Conservation (phyloP, 139 green algal genomes). For the Closterium sp. region DNA sequence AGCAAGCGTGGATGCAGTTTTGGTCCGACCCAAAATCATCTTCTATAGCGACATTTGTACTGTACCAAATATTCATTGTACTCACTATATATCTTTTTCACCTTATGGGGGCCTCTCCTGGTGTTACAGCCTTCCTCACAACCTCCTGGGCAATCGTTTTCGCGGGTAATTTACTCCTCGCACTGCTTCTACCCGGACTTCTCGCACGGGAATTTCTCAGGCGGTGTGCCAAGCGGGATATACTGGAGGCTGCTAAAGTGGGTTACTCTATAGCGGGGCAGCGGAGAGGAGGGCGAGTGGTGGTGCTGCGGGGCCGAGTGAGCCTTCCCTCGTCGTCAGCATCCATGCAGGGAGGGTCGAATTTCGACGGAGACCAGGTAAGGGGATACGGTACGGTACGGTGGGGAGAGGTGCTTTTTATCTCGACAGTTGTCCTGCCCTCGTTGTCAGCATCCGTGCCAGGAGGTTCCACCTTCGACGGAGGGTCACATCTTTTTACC, state of each 20-base stretch:
- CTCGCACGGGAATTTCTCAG: neutral
- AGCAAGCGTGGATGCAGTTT: neutral
- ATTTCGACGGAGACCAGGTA: too few relatives aligned
- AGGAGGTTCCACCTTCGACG: too few relatives aligned
- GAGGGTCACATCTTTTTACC: too few relatives aligned
- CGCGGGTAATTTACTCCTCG: neutral
- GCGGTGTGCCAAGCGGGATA: neutral
- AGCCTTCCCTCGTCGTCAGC: neutral
- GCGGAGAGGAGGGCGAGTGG: too few relatives aligned
- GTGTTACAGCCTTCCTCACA: neutral
- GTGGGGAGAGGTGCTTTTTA: too few relatives aligned
- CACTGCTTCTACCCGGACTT: neutral
- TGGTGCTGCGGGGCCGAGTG: neutral
- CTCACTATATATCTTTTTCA: neutral
- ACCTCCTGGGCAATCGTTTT: neutral
- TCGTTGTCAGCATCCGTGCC: too few relatives aligned
- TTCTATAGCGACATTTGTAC: neutral
- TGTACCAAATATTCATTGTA: neutral
- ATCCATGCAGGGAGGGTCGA: too few relatives aligned
- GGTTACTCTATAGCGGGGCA: neutral
- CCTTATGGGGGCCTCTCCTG: neutral
- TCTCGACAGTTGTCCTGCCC: too few relatives aligned
- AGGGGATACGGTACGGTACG: too few relatives aligned
- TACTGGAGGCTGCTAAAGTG: neutral
- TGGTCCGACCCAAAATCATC: neutral